phyloP scores from a whole-genome alignment of 2,329 filamentous ascomycete genomes.

The Setomelanomma holmii region DNA sequence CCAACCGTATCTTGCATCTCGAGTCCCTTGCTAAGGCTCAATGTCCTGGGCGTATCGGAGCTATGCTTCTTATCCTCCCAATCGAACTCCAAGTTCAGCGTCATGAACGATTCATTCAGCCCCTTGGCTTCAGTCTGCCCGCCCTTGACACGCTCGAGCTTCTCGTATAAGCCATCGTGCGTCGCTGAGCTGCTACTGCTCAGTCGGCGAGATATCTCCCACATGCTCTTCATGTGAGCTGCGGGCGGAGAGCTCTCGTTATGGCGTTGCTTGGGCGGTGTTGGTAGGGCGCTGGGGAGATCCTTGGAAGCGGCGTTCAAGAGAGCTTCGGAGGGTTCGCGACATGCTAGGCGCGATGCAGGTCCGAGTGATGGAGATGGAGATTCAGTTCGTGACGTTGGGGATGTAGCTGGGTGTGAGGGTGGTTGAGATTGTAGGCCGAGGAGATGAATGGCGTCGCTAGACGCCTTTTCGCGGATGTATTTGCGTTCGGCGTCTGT shows the following conservation, averaged over 20 bases:
- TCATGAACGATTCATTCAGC: conserved; percentile 13
- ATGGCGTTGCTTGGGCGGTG: conserved; percentile 24
- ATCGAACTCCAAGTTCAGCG: conserved; percentile 27
- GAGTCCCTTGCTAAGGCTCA: conserved; percentile 20
- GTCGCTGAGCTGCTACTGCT: conserved; percentile 15
- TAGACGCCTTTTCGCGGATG: conserved; percentile 41
- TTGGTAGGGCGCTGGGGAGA: conserved; percentile 30
- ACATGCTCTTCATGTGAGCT: conserved; percentile 35
- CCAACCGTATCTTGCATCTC: conserved; percentile 26
- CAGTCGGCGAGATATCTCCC: conserved; percentile 11
- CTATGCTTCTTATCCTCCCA: conserved; percentile 9
- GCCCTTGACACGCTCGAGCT: conserved; percentile 6
- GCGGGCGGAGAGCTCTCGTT: conserved; percentile 24
- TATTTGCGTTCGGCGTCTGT: conserved; percentile 34
- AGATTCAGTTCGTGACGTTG: conserved; percentile 18
- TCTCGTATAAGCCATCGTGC: conserved; percentile 19
- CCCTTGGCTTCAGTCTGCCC: conserved; percentile 3
- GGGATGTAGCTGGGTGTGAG: conserved; percentile 18
- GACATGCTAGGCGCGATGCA: conserved; percentile 16
- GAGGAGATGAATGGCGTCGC: conserved; percentile 34
- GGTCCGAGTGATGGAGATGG: conserved; percentile 13
- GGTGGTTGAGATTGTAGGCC: conserved; percentile 25
- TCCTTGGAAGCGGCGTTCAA: conserved; percentile 32
- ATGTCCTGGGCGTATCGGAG: conserved; percentile 10
- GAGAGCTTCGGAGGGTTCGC: conserved; percentile 25